phyloP scores from a whole-genome alignment of 2,329 filamentous ascomycete species.

The Aschersonia sp. region DNA sequence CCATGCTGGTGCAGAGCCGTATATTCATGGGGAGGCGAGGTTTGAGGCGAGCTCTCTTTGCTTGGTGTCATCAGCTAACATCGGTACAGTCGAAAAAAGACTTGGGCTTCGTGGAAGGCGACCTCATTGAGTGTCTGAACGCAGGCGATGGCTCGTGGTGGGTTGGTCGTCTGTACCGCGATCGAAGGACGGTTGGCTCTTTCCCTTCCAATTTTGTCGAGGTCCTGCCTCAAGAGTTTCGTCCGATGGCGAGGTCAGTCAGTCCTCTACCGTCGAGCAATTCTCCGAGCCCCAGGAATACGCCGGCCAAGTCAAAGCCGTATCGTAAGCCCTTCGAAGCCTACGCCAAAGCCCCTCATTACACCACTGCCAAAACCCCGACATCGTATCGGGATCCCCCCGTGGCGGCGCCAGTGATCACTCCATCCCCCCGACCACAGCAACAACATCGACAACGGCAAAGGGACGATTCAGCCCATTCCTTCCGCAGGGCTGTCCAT shows the following conservation, averaged over 20 bases:
- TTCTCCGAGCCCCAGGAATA: slow-evolving; percentile 38
- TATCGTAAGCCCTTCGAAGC: slow-evolving; percentile 55
- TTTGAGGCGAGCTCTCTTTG: slow-evolving; percentile 12
- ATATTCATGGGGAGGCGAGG: slow-evolving; percentile 89
- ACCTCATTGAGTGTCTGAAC: slow-evolving; percentile 95
- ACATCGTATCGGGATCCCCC: slow-evolving; percentile 37
- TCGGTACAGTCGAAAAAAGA: slow-evolving; percentile 60
- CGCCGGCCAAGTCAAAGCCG: slow-evolving; percentile 44
- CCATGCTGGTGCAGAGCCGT: slow-evolving; percentile 86
- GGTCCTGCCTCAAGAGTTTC: slow-evolving; percentile 71
- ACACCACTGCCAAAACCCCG: slow-evolving; percentile 47
- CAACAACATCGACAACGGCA: slow-evolving; percentile 6
- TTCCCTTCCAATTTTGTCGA: slow-evolving; percentile 98
- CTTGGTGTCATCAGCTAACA: neutral
- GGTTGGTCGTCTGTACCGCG: slow-evolving; percentile 82
- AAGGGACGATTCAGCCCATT: slow-evolving; percentile 10
- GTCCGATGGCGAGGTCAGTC: slow-evolving; percentile 51
- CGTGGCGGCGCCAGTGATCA: neutral
- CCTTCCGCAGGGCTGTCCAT: slow-evolving; percentile 13
- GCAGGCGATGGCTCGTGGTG: slow-evolving; percentile 97
- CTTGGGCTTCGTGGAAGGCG: slow-evolving; percentile 91
- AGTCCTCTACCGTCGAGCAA: slow-evolving; percentile 45
- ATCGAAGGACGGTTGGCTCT: slow-evolving; percentile 78
- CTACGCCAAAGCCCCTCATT: slow-evolving; percentile 51
- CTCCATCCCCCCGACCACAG: slow-evolving; percentile 10